These are phyloP conservation scores for Kodamaea jinghongensis DNA, from an alignment of 805 yeast genomes.

Conservation along the genomic window DNA sequence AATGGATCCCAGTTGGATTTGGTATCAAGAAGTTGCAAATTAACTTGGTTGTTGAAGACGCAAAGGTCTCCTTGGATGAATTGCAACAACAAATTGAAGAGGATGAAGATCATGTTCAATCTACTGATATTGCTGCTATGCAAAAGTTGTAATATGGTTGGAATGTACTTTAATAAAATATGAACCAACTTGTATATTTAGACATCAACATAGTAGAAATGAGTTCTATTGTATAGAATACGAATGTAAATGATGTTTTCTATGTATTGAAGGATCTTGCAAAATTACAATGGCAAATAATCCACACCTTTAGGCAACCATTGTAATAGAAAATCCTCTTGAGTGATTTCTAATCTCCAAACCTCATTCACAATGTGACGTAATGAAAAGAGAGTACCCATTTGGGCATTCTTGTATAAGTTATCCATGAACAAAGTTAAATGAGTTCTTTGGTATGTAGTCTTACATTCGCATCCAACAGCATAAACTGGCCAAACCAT, in stretches of 20 bases:
- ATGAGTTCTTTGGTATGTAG: conserved; percentile 26
- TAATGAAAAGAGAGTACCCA: conserved; percentile 51
- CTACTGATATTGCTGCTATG: conserved; percentile 99
- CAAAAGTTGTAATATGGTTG: conserved; percentile 68
- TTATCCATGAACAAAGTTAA: conserved; percentile 37
- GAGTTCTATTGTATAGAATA: conserved; percentile 24
- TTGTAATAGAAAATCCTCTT: conserved; percentile 44
- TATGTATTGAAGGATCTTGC: no score
- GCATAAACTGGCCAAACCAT: conserved; percentile 64
- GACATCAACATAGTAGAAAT: conserved; percentile 6
- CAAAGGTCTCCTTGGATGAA: conserved; percentile 87
- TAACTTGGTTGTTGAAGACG: conserved; percentile 98
- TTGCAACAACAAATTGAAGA: conserved; percentile 76
- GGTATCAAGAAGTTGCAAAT: conserved; percentile 99
- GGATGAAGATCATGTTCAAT: conserved; percentile 99
- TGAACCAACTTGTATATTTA: conserved; percentile 4
- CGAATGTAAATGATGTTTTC: conserved; percentile 6
- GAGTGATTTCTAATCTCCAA: conserved; percentile 44
- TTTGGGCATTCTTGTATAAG: conserved; percentile 47
- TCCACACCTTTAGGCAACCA: conserved; percentile 54
- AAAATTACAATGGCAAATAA: conserved; percentile 42
- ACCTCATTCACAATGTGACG: conserved; percentile 41
- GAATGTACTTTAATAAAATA: no score
- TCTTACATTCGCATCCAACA: conserved; percentile 44
- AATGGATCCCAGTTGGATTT: conserved; percentile 95